A percentile compares a stretch with the other conserved stretches of the same genome.
These are phyloP conservation scores for Trypanosoma brucei DNA, from an alignment of 208 protist genomes.

Conservation along the genomic window DNA sequence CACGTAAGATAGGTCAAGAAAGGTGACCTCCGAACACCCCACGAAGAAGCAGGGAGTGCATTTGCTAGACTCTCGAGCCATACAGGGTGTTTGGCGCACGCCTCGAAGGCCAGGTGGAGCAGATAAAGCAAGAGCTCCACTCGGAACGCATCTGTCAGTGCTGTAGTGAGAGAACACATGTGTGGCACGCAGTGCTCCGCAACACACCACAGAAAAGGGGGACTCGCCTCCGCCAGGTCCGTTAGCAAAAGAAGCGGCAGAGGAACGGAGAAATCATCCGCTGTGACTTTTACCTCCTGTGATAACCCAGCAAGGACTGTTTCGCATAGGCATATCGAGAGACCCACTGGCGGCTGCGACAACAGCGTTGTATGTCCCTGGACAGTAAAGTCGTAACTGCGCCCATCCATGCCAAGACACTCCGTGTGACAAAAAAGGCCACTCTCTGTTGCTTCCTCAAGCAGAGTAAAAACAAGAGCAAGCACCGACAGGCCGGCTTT, in stretches of 20 bases:
- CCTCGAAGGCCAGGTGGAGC: conserved; percentile 26
- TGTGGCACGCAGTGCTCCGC: conserved; percentile 9
- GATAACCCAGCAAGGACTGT: conserved; percentile 1
- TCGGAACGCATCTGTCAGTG: conserved; percentile 13
- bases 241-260: conserved; percentile 19
- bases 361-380: neutral
- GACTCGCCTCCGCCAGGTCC: conserved; percentile 21
- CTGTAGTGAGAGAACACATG: conserved; percentile 4
- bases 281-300: neutral
- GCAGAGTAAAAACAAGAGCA: conserved; percentile 15
- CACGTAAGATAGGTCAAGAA: conserved; percentile 19
- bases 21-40: neutral
- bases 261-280: conserved; percentile 3
- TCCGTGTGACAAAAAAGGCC: neutral
- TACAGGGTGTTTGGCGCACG: conserved; percentile 12
- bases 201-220: conserved; percentile 12
- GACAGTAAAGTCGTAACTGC: neutral
- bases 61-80: conserved; percentile 26
- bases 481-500: conserved; percentile 11
- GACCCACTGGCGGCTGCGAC: neutral
- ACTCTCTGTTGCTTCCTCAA: neutral
- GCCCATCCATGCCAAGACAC: neutral
- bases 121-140: conserved; percentile 33
- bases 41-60: neutral
- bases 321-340: conserved; percentile 12